Percentiles rank a stretch among this genome's conserved stretches.
Conservation (phyloP, 2,329 filamentous ascomycete species). For the Neoscytalidium dimidiatum region DNA sequence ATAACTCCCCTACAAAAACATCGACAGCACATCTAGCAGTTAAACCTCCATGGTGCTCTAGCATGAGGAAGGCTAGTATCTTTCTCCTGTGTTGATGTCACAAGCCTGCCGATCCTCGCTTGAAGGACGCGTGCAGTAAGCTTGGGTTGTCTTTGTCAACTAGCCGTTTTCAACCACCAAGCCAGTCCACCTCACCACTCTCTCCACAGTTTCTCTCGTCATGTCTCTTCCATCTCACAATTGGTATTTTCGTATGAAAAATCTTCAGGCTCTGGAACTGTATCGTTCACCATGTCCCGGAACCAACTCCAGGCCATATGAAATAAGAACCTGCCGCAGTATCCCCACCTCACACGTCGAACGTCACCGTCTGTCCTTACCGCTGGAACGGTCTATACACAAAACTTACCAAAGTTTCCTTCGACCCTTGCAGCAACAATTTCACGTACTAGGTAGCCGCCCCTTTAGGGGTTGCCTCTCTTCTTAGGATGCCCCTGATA, state of each 20-base stretch:
- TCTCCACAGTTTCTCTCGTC: neutral
- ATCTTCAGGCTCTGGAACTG: neutral
- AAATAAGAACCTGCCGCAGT: neutral
- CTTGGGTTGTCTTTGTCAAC: conserved; percentile 8
- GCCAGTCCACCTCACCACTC: neutral
- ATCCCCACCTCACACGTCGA: neutral
- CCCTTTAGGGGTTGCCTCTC: neutral
- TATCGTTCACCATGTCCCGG: neutral
- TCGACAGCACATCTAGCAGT: too few relatives aligned
- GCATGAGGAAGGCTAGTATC: too few relatives aligned
- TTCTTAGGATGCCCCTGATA: neutral
- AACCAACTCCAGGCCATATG: neutral
- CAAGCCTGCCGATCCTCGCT: neutral
- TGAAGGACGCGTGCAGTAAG: neutral
- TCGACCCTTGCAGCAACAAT: neutral
- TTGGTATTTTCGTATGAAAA: neutral
- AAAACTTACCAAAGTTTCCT: neutral
- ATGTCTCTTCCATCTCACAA: neutral
- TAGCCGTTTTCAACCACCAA: conserved; percentile 20
- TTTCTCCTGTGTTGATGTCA: neutral
- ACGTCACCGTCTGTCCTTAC: conserved; percentile 8
- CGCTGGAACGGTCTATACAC: neutral
- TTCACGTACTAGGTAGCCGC: neutral
- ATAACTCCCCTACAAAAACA: too few relatives aligned
- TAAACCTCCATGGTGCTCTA: too few relatives aligned